Evolutionary conservation across 495 filamentous ascomycete species (phyloP).

Genomic region (Trichoderma parareesei): DNA sequence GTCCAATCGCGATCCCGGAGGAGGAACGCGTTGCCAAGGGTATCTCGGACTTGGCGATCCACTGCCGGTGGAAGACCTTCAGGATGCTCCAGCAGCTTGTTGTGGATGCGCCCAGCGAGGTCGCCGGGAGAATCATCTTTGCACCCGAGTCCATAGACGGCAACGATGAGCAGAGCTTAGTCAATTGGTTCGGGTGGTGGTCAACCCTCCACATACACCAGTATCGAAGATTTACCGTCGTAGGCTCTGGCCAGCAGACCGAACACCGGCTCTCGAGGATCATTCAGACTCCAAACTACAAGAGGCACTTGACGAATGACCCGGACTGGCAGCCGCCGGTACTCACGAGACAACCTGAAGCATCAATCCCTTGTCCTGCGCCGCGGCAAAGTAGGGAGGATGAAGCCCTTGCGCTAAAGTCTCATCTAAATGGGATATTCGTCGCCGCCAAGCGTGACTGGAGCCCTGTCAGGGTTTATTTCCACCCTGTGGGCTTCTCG

Average conservation of each 20-base stretch:
- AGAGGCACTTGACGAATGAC: not conserved
- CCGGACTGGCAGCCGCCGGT: not conserved
- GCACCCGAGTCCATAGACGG: conserved; percentile 36
- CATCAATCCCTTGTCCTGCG: not conserved
- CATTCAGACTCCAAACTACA: conserved; percentile 26
- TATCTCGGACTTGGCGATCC: not conserved
- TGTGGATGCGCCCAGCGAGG: not conserved
- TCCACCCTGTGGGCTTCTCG: not conserved
- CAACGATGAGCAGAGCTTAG: conserved; percentile 44
- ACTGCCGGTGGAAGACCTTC: not conserved
- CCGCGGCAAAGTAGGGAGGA: not conserved
- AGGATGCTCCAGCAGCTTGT: not conserved
- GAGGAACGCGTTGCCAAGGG: not conserved
- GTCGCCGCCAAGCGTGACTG: not conserved
- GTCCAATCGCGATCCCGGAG: not conserved
- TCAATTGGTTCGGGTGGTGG: conserved; percentile 50
- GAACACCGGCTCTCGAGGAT: conserved; percentile 25
- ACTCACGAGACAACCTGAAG: not conserved
- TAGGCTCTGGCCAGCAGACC: conserved; percentile 31
- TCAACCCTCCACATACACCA: conserved; percentile 34
- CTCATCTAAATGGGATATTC: not conserved
- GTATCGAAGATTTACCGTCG: conserved; percentile 38
- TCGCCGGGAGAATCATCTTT: conserved; percentile 17
- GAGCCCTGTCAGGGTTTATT: not conserved
- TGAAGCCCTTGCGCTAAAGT: not conserved